These are phyloP conservation scores for Tolypocladium ophioglossoides DNA, from an alignment of 2,329 filamentous ascomycete species.

Conservation along the genomic window DNA sequence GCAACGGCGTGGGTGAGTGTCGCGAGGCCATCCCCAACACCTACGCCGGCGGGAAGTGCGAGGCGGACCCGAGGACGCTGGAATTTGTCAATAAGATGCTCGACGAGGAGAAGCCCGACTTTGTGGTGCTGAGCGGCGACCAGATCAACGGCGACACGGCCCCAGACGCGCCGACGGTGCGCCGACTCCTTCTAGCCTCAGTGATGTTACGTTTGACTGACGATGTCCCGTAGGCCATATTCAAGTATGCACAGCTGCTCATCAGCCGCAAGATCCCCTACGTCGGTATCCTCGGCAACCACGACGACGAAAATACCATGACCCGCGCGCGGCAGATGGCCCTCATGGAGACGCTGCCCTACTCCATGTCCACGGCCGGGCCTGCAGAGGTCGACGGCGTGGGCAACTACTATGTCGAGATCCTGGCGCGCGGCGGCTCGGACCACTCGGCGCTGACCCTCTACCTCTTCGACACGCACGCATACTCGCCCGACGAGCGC, in stretches of 20 bases:
- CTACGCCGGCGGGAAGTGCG: constrained; percentile 66
- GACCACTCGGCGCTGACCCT: constrained; percentile 85
- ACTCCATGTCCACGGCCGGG: constrained; percentile 76
- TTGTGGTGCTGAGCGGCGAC: constrained; percentile 86
- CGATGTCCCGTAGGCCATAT: constrained; percentile 53
- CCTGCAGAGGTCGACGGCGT: constrained; percentile 79
- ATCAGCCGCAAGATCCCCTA: constrained; percentile 85
- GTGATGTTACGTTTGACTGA: constrained; percentile 11
- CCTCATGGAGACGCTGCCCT: constrained; percentile 76
- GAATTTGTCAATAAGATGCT: constrained; percentile 78
- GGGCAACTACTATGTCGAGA: constrained; percentile 89
- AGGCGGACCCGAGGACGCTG: constrained; percentile 83
- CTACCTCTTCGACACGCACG: constrained; percentile 91
- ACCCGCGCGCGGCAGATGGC: constrained; percentile 72
- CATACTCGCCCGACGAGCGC: constrained; percentile 81
- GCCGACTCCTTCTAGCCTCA: constrained; percentile 12
- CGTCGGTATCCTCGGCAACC: constrained; percentile 91
- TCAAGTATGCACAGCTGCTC: constrained; percentile 81
- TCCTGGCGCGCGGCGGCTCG: constrained; percentile 67
- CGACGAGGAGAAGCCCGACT: constrained; percentile 86
- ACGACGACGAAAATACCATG: constrained; percentile 85
- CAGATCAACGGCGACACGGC: constrained; percentile 92
- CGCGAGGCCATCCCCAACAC: constrained; percentile 73
- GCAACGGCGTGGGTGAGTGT: constrained; percentile 77
- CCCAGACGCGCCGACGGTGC: constrained; percentile 76